Conservation (phyloP, 495 filamentous ascomycete genomes). For the Daldinia childiae region DNA sequence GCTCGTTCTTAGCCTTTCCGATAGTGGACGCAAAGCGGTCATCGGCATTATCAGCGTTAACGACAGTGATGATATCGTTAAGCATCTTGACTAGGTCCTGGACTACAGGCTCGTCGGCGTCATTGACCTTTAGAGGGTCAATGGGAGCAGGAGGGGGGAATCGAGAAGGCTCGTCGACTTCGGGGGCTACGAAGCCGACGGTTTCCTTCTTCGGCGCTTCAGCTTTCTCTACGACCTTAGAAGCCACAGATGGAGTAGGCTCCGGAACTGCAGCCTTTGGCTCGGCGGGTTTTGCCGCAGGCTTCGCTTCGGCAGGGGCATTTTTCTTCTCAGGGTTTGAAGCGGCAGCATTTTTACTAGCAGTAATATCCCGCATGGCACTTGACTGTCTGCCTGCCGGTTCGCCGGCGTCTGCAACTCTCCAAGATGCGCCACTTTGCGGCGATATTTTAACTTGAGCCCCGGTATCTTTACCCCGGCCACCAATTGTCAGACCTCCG, state of each 20-base stretch:
- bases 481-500: slow-evolving; percentile 63
- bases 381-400: slow-evolving; percentile 55
- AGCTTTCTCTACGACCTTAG: slow-evolving; percentile 21
- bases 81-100: slow-evolving; percentile 94
- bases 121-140: slow-evolving; percentile 74
- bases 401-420: slow-evolving; percentile 66
- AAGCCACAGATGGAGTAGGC: slow-evolving; percentile 17
- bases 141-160: slow-evolving; percentile 71
- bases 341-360: slow-evolving; percentile 50
- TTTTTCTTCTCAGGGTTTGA: slow-evolving; percentile 39
- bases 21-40: slow-evolving; percentile 79
- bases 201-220: slow-evolving; percentile 23
- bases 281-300: slow-evolving; percentile 25
- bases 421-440: slow-evolving; percentile 86
- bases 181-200: slow-evolving; percentile 56
- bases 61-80: slow-evolving; percentile 92
- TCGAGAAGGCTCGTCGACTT: slow-evolving; percentile 68
- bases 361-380: slow-evolving; percentile 46
- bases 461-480: slow-evolving; percentile 65
- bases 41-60: slow-evolving; percentile 82
- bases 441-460: slow-evolving; percentile 83
- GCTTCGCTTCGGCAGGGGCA: slow-evolving; percentile 43
- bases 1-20: slow-evolving; percentile 80
- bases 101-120: slow-evolving; percentile 84
- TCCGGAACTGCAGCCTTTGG: slow-evolving; percentile 42